These are phyloP conservation scores for Pisolithus albus DNA, from an alignment of 768 basidiomycete genomes.

Conservation along the genomic window DNA sequence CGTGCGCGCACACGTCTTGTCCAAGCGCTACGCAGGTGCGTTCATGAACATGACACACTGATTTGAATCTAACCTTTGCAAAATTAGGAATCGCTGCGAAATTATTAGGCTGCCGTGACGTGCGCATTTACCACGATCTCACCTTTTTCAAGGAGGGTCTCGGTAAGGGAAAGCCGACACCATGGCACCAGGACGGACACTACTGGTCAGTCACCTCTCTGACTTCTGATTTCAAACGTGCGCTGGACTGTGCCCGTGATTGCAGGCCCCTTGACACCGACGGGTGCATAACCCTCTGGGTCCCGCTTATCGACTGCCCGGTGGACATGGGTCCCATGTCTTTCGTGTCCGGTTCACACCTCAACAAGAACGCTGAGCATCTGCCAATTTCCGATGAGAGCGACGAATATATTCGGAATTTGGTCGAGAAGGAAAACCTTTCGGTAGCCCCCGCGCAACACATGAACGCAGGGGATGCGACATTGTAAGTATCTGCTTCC, in stretches of 20 bases:
- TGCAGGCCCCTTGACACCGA: conserved; percentile 2
- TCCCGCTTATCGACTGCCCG: conserved; percentile 4
- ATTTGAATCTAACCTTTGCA: neutral
- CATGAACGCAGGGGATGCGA: conserved; percentile 1
- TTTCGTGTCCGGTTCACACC: conserved; percentile 3
- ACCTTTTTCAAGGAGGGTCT: conserved; percentile 6
- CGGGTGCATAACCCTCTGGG: conserved; percentile 2
- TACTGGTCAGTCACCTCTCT: neutral
- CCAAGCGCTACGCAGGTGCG: conserved; percentile 1
- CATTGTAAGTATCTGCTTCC: neutral
- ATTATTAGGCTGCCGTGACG: conserved; percentile 5
- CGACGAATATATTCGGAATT: neutral
- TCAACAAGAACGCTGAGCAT: neutral
- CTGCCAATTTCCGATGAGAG: conserved; percentile 3
- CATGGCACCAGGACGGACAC: conserved; percentile 1
- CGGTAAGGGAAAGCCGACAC: conserved; percentile 1
- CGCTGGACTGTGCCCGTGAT: neutral
- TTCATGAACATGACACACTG: neutral
- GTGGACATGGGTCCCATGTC: conserved; percentile 6
- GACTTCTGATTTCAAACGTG: no score
- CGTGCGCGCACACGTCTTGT: conserved; percentile 3
- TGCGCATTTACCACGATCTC: conserved; percentile 4
- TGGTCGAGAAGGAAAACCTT: conserved; percentile 2
- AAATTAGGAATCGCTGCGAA: conserved; percentile 3
- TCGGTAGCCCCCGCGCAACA: neutral